Base-by-base conservation (phyloP, 2,329 filamentous ascomycete genomes). In the Fonsecaea erecta region DNA sequence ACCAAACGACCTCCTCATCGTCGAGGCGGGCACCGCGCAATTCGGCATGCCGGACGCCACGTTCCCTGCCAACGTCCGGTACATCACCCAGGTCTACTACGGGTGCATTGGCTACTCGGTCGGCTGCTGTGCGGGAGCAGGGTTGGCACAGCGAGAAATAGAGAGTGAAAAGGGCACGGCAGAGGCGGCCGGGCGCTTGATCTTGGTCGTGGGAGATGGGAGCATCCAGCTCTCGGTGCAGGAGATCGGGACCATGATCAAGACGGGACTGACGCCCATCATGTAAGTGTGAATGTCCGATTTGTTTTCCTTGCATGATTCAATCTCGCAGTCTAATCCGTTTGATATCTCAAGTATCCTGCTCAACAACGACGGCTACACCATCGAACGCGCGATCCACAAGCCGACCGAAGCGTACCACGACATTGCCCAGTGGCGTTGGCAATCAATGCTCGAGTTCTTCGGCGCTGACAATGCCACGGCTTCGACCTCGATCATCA, bases 201-300 rank as follows among this genome's bases (percentile, higher is more conserved):
- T 71, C 28, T 43, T 71, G 24, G 58, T 71, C 6, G 67, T 70
- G 5, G 70, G 70, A 26, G 70, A 71, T 34, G 70, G 70, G 6
- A 70, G 68, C 58, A 52, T 71, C 52, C 70, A 71, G 30, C 62
- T 71, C 61, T 70, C 68, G 1, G 68, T 69, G 5, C 70, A 72
- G 43, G 69, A 71, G 46, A 66, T 70, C 28, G 66, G 68, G 34
- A 72, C 69, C 18, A 71, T 72, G 48, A 62, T 72, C 18, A 68
- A 63, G 12, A 54, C 68, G 21, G 63, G 64, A 5, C 43, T 71
- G 52, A 69, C 57, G 5, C 65, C 63, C 21, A 71, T 68, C n/a
- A 69, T 72, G 37, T 40, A 8, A 40, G 37, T n/a, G 37, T 16
- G 32, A 12, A 34, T 11, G 32, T 5, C 32, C 12, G 32, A 12